Evolutionary conservation across 202 grass and related monocot genomes (phyloP), one percentile per base, ranked within the genome.

Genomic region (Digitaria exilis): DNA sequence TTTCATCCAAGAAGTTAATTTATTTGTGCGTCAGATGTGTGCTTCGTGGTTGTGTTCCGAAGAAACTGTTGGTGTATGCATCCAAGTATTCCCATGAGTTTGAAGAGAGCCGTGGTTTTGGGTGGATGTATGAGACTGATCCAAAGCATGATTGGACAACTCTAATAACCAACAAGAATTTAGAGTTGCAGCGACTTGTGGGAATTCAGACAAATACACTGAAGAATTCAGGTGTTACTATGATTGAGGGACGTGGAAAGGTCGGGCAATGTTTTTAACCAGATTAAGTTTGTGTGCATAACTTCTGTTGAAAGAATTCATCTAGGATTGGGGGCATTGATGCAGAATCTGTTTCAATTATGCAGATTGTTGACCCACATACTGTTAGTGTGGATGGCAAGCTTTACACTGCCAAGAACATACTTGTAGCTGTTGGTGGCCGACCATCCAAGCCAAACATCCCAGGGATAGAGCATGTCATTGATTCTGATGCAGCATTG

Each of bases 161-260:
- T 71, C 81, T 96, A 22, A 93, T 93, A 35, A 70, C 93, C 58
- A 96, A 96, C 69, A 95, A 96, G 73, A 96, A 96, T 85, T 82
- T 80, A 41, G 93, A 96, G 43, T 62, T 96, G 86, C 86, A 89
- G 81, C 84, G 90, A 25, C 84, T 96, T 2, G 71, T 89, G n/a
- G 88, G 86, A 10, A 85, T 96, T 78, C 90, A 96, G 57, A 96
- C 90, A 85, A 93, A 91, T 24, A 75, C 79, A 69, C 57, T 96
- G 73, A 90, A 89, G 49, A 93, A 96, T 80, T 79, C 88, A 18
- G 84, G 83, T 13, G 93, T 96, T 30, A 85, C 90, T 71, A 46
- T 96, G 87, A 91, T 96, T 77, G 93, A 96, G 91, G 90, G 90
- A 31, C 88, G 81, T 35, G 90, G 93, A 90, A 91, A 96, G 90